Percentiles rank a stretch among this genome's conserved stretches.
phyloP scores from a whole-genome alignment of 192 early-diverging fungal species.

The Haplosporangium gracile region DNA sequence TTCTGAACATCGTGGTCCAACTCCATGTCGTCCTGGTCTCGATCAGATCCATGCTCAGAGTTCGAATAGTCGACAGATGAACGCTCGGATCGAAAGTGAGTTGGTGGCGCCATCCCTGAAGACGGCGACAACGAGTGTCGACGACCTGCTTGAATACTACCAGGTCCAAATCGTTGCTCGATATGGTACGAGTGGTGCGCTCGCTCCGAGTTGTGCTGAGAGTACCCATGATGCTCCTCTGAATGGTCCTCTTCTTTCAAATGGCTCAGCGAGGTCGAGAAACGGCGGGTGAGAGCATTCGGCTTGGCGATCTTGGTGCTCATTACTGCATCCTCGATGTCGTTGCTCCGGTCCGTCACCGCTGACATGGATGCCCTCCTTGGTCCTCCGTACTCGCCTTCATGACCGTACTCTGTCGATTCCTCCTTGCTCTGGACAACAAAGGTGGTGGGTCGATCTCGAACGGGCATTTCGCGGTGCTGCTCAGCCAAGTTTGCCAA shows the following conservation, averaged over 20 bases:
- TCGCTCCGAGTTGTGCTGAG: neutral
- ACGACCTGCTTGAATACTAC: neutral
- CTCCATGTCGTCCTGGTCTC: conserved; percentile 7
- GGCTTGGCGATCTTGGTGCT: conserved; percentile 17
- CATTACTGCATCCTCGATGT: conserved; percentile 26
- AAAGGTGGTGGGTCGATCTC: conserved; percentile 6
- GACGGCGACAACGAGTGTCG: neutral
- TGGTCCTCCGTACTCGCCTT: neutral
- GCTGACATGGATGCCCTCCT: neutral
- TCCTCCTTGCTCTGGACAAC: conserved; percentile 31
- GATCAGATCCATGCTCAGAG: conserved; percentile 34
- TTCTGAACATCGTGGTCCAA: conserved; percentile 4
- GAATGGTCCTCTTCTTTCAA: conserved; percentile 46
- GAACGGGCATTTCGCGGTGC: conserved; percentile 24
- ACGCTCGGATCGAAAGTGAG: conserved; percentile 11
- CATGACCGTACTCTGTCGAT: neutral
- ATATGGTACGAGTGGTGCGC: conserved; percentile 19
- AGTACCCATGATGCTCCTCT: neutral
- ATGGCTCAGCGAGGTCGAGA: conserved; percentile 29
- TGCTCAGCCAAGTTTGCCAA: conserved; percentile 45
- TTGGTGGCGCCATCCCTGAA: neutral
- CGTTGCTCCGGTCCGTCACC: neutral
- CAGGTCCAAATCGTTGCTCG: conserved; percentile 8
- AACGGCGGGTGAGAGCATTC: conserved; percentile 13
- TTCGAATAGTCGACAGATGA: conserved; percentile 23